phyloP scores from a whole-genome alignment of 176 grass and related monocot genomes.

The Poa pratensis region DNA sequence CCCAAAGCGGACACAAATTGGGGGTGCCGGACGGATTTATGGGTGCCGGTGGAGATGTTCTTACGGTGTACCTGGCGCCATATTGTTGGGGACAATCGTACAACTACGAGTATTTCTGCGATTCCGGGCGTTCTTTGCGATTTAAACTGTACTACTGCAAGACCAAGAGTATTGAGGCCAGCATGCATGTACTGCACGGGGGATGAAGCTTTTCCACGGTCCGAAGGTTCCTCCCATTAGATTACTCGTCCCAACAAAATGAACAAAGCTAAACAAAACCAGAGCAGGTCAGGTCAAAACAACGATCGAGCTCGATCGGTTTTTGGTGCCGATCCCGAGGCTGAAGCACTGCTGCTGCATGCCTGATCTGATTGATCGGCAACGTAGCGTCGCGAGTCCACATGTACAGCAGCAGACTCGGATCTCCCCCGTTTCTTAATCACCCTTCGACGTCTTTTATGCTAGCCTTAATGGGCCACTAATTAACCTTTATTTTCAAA shows the following conservation, averaged over 20 bases:
- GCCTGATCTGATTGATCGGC: neutral
- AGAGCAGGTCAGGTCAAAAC: neutral
- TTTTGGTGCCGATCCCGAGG: conserved; percentile 5
- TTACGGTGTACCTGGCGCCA: neutral
- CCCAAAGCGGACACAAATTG: too few relatives aligned
- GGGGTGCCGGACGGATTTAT: too few relatives aligned
- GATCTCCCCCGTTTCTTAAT: conserved; percentile 27
- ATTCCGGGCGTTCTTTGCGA: too few relatives aligned
- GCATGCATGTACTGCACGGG: conserved; percentile 27
- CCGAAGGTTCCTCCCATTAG: conserved; percentile 35
- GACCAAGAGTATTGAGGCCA: neutral
- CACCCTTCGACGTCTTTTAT: neutral
- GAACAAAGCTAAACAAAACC: neutral
- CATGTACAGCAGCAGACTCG: neutral
- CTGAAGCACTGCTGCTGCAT: too few relatives aligned
- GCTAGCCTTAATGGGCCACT: neutral
- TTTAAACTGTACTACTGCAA: too few relatives aligned
- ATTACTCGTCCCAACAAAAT: neutral
- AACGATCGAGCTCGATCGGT: neutral
- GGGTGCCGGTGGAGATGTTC: too few relatives aligned
- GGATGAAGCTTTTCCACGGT: conserved; percentile 13
- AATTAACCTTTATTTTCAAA: neutral
- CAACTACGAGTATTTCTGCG: too few relatives aligned
- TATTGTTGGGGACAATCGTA: neutral
- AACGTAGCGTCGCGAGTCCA: neutral